Conservation (phyloP, 2,329 filamentous ascomycete genomes). For the Fusarium pilosicola region DNA sequence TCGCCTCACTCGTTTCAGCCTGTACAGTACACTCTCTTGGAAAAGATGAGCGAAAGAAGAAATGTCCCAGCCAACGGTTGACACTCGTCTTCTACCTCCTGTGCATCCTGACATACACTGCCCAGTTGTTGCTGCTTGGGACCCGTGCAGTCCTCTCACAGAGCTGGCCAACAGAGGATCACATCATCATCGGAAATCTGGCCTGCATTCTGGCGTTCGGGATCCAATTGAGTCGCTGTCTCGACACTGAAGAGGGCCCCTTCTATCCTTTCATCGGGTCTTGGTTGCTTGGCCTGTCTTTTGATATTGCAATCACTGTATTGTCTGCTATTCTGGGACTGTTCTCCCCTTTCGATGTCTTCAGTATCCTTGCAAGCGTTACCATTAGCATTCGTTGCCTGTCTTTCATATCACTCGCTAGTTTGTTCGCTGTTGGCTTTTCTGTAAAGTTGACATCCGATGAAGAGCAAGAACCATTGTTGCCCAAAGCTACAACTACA, state of each 20-base stretch:
- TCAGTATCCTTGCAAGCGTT: slow-evolving; percentile 40
- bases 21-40: slow-evolving; percentile 63
- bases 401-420: slow-evolving; percentile 30
- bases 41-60: slow-evolving; percentile 24
- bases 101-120: slow-evolving; percentile 58
- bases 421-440: slow-evolving; percentile 18
- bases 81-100: slow-evolving; percentile 56
- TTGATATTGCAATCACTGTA: slow-evolving; percentile 62
- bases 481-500: slow-evolving; percentile 50
- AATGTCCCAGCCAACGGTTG: slow-evolving; percentile 32
- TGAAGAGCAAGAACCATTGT: slow-evolving; percentile 67
- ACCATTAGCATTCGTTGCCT: slow-evolving; percentile 35
- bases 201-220: slow-evolving; percentile 73
- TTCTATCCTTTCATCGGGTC: slow-evolving; percentile 73
- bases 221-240: slow-evolving; percentile 65
- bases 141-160: slow-evolving; percentile 48
- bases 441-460: slow-evolving; percentile 52
- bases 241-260: slow-evolving; percentile 60
- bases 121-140: slow-evolving; percentile 57
- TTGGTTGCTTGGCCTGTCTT: slow-evolving; percentile 66
- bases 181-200: slow-evolving; percentile 66
- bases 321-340: slow-evolving; percentile 24
- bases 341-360: slow-evolving; percentile 11
- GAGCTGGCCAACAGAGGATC: slow-evolving; percentile 57
- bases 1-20: slow-evolving; percentile 64